phyloP scores from a whole-genome alignment of 331 rosid genomes.

The Acacia pycnantha region DNA sequence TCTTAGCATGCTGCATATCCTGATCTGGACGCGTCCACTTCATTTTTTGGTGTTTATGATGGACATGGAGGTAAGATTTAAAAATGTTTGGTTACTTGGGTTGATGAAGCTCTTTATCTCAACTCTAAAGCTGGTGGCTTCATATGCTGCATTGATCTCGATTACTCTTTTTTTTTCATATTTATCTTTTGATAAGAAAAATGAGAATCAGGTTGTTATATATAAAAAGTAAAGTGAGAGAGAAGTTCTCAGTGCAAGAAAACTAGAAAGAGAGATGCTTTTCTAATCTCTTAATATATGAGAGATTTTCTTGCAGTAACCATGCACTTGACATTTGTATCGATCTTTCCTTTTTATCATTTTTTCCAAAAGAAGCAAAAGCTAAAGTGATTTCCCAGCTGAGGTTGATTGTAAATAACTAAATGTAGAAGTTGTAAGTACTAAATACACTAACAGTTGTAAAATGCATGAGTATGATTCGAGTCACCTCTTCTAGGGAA shows the following conservation, averaged over 20 bases:
- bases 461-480: neutral
- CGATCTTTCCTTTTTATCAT: neutral
- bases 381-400: neutral
- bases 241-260: neutral
- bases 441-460: neutral
- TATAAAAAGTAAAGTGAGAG: neutral
- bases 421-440: neutral
- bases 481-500: neutral
- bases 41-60: constrained; percentile 91
- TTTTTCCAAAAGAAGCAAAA: neutral
- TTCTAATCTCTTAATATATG: neutral
- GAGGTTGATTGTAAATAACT: neutral
- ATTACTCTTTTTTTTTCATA: neutral
- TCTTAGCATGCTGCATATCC: constrained; percentile 84
- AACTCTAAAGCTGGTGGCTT: neutral
- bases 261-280: neutral
- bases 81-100: constrained; percentile 7
- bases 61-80: constrained; percentile 87
- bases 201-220: neutral
- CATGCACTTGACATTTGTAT: neutral
- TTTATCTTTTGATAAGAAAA: neutral
- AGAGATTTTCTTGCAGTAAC: neutral
- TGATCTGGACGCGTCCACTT: constrained; percentile 73
- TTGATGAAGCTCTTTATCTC: constrained; percentile 8
- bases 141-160: neutral